phyloP scores from a whole-genome alignment of 371 early-diverging fungal genomes.

The Mucor plumbeus region DNA sequence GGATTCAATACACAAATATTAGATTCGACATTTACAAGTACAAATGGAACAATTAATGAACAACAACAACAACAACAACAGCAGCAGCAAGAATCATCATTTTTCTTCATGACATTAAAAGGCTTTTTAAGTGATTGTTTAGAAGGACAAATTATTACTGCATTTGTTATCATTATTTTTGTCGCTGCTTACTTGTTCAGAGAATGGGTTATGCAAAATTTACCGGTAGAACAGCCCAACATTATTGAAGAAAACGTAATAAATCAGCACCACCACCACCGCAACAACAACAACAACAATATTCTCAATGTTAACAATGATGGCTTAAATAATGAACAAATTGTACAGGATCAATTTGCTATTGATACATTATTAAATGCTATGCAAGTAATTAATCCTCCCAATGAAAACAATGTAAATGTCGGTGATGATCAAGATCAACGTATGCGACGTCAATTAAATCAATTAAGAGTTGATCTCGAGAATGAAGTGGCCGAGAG shows the following conservation, averaged over 20 bases:
- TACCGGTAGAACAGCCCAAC: constrained; percentile 35
- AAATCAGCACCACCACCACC: constrained; percentile 6
- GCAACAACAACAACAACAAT: constrained; percentile 1
- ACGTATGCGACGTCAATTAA: constrained; percentile 14
- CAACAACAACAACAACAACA: neutral
- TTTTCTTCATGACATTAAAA: constrained; percentile 22
- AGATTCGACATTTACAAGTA: neutral
- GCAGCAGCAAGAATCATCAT: neutral
- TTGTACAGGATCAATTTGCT: constrained; percentile 29
- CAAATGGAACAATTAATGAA: neutral
- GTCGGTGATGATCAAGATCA: constrained; percentile 9
- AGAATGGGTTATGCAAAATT: constrained; percentile 84
- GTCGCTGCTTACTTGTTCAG: constrained; percentile 75
- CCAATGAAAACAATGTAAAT: constrained; percentile 12
- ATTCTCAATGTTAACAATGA: too few relatives aligned
- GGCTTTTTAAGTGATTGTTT: constrained; percentile 77
- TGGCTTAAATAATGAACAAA: neutral
- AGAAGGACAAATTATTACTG: constrained; percentile 82
- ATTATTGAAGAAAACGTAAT: neutral
- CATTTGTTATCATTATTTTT: constrained; percentile 72
- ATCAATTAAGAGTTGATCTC: constrained; percentile 6
- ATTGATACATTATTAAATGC: constrained; percentile 33
- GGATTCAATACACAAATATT: constrained; percentile 15
- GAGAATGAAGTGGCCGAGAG: constrained; percentile 17
- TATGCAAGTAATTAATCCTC: constrained; percentile 29